A percentile compares a stretch with the other conserved stretches of the same genome.
These are phyloP conservation scores for Blastomyces parvus DNA, from an alignment of 2,329 filamentous ascomycete species.

Conservation along the genomic window DNA sequence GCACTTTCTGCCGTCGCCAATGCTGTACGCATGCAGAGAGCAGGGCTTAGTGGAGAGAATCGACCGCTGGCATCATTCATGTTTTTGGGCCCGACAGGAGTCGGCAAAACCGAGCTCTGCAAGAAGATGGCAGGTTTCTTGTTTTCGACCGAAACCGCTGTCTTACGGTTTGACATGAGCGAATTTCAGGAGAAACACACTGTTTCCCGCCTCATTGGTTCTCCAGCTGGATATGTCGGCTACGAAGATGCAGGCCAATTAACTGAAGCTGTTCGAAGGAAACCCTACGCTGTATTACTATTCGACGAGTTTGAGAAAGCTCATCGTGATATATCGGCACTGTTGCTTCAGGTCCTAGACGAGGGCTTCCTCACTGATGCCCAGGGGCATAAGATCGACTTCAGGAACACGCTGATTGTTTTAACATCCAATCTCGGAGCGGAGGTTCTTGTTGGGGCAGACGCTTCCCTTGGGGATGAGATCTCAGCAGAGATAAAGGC, in stretches of 20 bases:
- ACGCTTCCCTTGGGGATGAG: slow-evolving; percentile 57
- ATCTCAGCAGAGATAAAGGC: slow-evolving; percentile 64
- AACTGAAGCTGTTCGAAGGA: slow-evolving; percentile 86
- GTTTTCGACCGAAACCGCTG: slow-evolving; percentile 83
- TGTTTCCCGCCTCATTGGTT: slow-evolving; percentile 82
- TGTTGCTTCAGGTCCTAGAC: slow-evolving; percentile 88
- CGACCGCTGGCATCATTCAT: slow-evolving; percentile 89
- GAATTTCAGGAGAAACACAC: slow-evolving; percentile 98
- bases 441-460: slow-evolving; percentile 72
- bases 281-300: slow-evolving; percentile 87
- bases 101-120: slow-evolving; percentile 94
- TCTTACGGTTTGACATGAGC: slow-evolving; percentile 93
- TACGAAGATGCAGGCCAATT: slow-evolving; percentile 96
- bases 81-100: slow-evolving; percentile 93
- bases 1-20: slow-evolving; percentile 84
- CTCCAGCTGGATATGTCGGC: slow-evolving; percentile 87
- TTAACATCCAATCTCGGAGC: slow-evolving; percentile 92
- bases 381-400: slow-evolving; percentile 94
- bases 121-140: slow-evolving; percentile 91
- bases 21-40: slow-evolving; percentile 86
- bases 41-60: slow-evolving; percentile 84
- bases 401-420: slow-evolving; percentile 92
- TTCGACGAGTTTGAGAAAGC: slow-evolving; percentile 99
- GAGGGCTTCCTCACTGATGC: slow-evolving; percentile 93
- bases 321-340: slow-evolving; percentile 83